Evolutionary conservation across 2,329 filamentous ascomycete species (phyloP), one percentile per base, ranked within the genome.

Genomic region (Thermothelomyces thermophilus): DNA sequence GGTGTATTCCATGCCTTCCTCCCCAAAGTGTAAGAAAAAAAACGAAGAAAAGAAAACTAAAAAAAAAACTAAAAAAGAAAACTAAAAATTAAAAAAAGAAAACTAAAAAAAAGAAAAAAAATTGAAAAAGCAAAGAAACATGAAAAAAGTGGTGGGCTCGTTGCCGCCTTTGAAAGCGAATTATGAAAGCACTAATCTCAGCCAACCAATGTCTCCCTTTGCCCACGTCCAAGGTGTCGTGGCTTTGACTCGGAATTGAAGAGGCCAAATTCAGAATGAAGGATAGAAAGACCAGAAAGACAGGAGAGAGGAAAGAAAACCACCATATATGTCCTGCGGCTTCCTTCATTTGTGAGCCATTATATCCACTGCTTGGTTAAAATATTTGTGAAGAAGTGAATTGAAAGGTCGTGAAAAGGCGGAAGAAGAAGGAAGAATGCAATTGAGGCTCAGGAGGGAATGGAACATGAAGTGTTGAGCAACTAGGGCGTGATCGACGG

Each of bases 341-440:
- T 26, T 28, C 17, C 17, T 26, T n/a, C n/a, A n/a, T n/a, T n/a
- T 14, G 9, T 26, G 10, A 37, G 34, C 28, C 45, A 48, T 51
- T 51, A 46, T 17, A 28, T 39, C 45, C 35, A 22, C 3, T 40
- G 44, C 20, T n/a, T 50, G 44, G 51, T 47, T 45, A 43, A 50
- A 41, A 41, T 10, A 1, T 31, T 22, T 16, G 22, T 22, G 42
- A 46, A 2, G 33, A 43, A 22, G 17, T 40, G 19, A 43, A 43
- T 10, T 26, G n/a, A n/a, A 4, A 11, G 3, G 13, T 7, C 24
- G 7, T 22, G n/a, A 39, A 42, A 31, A 31, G 28, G 5, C 5
- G 24, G 24, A 26, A 19, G 45, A 16, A 7, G 26, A 42, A 22
- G 31, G 35, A 5, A n/a, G n/a, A n/a, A n/a, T n/a, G n/a, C n/a